phyloP scores from a whole-genome alignment of 1,284 basidiomycete genomes.

The Trametes versicolor region DNA sequence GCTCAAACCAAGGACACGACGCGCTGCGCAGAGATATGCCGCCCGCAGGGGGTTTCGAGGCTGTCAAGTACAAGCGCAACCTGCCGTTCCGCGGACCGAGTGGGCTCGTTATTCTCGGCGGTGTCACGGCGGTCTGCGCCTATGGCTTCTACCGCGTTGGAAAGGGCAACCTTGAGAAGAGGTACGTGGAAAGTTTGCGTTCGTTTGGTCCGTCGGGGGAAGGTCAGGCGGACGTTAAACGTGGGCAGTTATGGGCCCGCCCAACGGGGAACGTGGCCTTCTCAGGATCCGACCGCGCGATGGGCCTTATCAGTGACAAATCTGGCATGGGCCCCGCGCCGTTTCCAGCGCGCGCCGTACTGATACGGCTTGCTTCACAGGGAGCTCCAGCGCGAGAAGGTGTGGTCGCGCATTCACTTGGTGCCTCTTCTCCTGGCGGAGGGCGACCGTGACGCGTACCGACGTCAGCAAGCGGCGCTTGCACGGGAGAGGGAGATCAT shows the following conservation, averaged over 20 bases:
- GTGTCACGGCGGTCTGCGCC: constrained; percentile 85
- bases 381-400: constrained; percentile 93
- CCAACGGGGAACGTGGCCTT: constrained; percentile 68
- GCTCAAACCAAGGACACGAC: constrained; percentile 25
- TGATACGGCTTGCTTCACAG: constrained; percentile 57
- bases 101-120: constrained; percentile 87
- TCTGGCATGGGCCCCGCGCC: constrained; percentile 37
- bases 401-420: constrained; percentile 96
- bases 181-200: constrained; percentile 64
- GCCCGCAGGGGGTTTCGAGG: constrained; percentile 92
- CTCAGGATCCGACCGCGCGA: constrained; percentile 73
- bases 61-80: constrained; percentile 96
- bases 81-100: constrained; percentile 93
- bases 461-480: constrained; percentile 83
- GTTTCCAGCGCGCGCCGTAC: constrained; percentile 33
- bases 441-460: constrained; percentile 90
- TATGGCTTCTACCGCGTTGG: constrained; percentile 96
- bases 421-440: constrained; percentile 94
- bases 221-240: constrained; percentile 71
- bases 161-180: constrained; percentile 90
- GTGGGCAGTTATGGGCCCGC: constrained; percentile 63
- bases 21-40: constrained; percentile 87
- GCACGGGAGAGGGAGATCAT: constrained; percentile 92
- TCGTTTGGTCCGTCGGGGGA: constrained; percentile 33
- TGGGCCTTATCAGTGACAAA: constrained; percentile 54